Evolutionary conservation across 2,329 filamentous ascomycete species (phyloP), one percentile per base, ranked within the genome.

Genomic region (Aspergillus caelatus): DNA sequence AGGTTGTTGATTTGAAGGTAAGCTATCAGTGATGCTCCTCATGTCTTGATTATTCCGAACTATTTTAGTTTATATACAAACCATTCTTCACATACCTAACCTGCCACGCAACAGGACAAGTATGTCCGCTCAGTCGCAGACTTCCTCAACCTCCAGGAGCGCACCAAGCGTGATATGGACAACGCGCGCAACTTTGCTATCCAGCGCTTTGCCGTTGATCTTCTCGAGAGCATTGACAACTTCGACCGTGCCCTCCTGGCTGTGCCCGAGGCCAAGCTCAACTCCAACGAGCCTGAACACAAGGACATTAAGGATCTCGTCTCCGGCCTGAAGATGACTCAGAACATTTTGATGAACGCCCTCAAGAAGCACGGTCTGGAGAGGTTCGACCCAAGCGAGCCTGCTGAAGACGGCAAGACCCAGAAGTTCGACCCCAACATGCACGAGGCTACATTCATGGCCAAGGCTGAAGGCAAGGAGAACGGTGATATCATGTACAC

Each of bases 81-180:
- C 34, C 19, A 14, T 19, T 48, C 23, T 12, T 26, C 16, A 21
- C 30, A 53, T 3, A 7, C 21, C 58, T 55, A 43, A 62, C n/a
- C 30, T 21, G 11, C 28, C 12, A 50, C 36, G 54, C 14, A 57
- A 61, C 56, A 98, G 95, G 95, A 98, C 82, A 95, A 93, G 84
- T 96, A 93, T 81, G 87, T 97, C 67, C 94, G 95, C 77, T 91
- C 91, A 61, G 89, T 98, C 68, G 95, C 95, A 81, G 95, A 99
- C 74, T 98, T 96, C 87, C 93, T 93, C 78, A 99, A 98, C 83
- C 91, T 99, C 58, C 94, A 98, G 83, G 93, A 97, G 75, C 92
- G 95, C 75, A 96, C 93, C 50, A 87, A 90, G 78, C 93, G 95
- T 75, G 95, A 99, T 71, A 90, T 96, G 78, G 92, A 95, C 80